Conservation (phyloP, 192 early-diverging fungal species). For the Coemansia sp. region DNA sequence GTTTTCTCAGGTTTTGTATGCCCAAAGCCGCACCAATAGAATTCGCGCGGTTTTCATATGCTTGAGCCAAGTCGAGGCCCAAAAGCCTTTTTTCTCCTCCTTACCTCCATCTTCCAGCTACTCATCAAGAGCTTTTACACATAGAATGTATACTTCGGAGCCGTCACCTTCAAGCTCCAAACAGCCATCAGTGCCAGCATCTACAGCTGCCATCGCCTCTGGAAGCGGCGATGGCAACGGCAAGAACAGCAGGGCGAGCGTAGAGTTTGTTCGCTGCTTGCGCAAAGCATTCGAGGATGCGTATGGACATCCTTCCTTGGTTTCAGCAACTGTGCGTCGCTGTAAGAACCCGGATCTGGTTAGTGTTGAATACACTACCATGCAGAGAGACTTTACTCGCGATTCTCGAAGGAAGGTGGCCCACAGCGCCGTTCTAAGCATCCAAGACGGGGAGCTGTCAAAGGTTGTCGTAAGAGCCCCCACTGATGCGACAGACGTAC, state of each 20-base stretch:
- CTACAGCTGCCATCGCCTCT: not conserved
- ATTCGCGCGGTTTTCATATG: too few relatives aligned
- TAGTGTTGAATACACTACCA: constrained; percentile 28
- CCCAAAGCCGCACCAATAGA: too few relatives aligned
- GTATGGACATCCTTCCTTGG: constrained; percentile 20
- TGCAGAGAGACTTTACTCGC: constrained; percentile 59
- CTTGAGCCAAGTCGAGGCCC: not conserved
- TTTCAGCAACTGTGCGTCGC: constrained; percentile 15
- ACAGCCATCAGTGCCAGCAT: not conserved
- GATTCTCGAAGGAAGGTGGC: constrained; percentile 54
- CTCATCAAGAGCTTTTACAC: not conserved
- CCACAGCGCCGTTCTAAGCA: constrained; percentile 37
- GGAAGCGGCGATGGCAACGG: not conserved
- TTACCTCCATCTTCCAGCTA: not conserved
- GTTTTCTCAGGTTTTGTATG: too few relatives aligned
- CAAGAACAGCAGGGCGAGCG: constrained; percentile 23
- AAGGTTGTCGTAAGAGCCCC: constrained; percentile 32
- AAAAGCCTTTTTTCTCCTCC: not conserved
- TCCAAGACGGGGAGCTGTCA: constrained; percentile 16
- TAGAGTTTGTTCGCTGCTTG: constrained; percentile 28
- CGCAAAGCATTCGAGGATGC: constrained; percentile 33
- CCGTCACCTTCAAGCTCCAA: not conserved
- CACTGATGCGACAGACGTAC: constrained; percentile 37
- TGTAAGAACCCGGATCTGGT: constrained; percentile 14
- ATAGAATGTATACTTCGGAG: not conserved